Percentiles rank a stretch among this genome's conserved stretches.
These are phyloP conservation scores for Leucocoprinus leucothites DNA, from an alignment of 768 basidiomycete species.

Conservation along the genomic window DNA sequence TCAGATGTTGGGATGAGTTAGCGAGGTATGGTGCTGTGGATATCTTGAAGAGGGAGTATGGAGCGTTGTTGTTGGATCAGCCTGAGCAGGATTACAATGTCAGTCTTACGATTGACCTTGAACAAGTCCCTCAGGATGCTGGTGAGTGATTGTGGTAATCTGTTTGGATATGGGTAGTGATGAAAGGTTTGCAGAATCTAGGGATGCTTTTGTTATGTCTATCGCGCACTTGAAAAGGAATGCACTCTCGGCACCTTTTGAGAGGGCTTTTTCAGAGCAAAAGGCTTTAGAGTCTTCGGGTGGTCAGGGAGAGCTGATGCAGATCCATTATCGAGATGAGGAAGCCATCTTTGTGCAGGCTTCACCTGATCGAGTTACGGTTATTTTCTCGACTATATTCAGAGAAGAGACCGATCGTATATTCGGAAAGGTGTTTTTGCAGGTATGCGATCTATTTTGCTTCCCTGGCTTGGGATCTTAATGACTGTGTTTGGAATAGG, in stretches of 20 bases:
- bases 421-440: constrained; percentile 96
- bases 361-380: constrained; percentile 91
- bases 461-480: background rate
- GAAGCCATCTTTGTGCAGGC: constrained; percentile 97
- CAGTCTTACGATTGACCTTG: constrained; percentile 83
- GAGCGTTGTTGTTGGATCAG: constrained; percentile 57
- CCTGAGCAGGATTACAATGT: constrained; percentile 89
- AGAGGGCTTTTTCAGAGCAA: constrained; percentile 80
- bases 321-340: constrained; percentile 92
- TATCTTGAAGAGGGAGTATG: constrained; percentile 81
- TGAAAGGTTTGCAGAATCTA: constrained; percentile 52
- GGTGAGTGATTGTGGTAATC: constrained; percentile 46
- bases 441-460: constrained; percentile 47
- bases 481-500: constrained; percentile 42
- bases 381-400: constrained; percentile 97
- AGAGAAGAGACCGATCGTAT: constrained; percentile 96
- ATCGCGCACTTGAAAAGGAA: constrained; percentile 88
- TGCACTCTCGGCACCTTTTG: constrained; percentile 92
- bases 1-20: constrained; percentile 96
- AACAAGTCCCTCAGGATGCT: constrained; percentile 74
- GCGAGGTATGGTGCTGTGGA: constrained; percentile 82
- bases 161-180: background rate
- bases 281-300: constrained; percentile 77
- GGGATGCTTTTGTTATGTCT: constrained; percentile 76
- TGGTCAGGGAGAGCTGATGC: constrained; percentile 81